Conservation (phyloP, 192 early-diverging fungal genomes). For the Glomus cerebriforme region DNA sequence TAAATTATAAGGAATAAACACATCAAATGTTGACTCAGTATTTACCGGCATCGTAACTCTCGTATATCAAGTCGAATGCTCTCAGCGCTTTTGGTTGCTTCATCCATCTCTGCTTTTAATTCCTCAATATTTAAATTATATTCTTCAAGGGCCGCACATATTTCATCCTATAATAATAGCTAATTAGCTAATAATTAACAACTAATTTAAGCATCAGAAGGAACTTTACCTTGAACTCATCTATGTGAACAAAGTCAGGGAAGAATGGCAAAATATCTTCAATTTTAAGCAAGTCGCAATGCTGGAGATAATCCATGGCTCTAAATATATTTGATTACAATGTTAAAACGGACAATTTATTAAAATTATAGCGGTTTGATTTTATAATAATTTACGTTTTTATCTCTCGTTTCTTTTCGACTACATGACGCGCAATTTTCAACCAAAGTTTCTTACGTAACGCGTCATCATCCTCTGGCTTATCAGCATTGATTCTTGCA, state of each 20-base stretch:
- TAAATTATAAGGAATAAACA: conserved; percentile 6
- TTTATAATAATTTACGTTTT: conserved; percentile 56
- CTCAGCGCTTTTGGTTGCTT: conserved; percentile 89
- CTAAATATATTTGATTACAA: conserved; percentile 39
- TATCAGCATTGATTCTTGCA: conserved; percentile 91
- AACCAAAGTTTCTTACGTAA: conserved; percentile 90
- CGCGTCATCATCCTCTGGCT: conserved; percentile 82
- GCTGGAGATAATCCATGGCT: conserved; percentile 81
- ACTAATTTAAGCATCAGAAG: background rate
- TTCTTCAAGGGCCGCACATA: conserved; percentile 86
- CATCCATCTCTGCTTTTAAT: conserved; percentile 92
- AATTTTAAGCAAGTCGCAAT: conserved; percentile 84
- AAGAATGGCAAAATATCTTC: conserved; percentile 97
- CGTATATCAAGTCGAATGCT: conserved; percentile 90
- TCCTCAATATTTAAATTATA: conserved; percentile 90
- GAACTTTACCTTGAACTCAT: conserved; percentile 86
- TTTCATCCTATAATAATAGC: conserved; percentile 64
- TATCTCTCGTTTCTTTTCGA: conserved; percentile 83
- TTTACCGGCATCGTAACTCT: conserved; percentile 78
- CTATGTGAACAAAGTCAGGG: conserved; percentile 95
- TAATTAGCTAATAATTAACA: background rate
- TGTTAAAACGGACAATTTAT: background rate
- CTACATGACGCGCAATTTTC: conserved; percentile 88
- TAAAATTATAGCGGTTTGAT: background rate
- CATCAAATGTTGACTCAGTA: conserved; percentile 26